Conservation (phyloP, 2,329 filamentous ascomycete species). For the Arthrobotrys sinensis region DNA sequence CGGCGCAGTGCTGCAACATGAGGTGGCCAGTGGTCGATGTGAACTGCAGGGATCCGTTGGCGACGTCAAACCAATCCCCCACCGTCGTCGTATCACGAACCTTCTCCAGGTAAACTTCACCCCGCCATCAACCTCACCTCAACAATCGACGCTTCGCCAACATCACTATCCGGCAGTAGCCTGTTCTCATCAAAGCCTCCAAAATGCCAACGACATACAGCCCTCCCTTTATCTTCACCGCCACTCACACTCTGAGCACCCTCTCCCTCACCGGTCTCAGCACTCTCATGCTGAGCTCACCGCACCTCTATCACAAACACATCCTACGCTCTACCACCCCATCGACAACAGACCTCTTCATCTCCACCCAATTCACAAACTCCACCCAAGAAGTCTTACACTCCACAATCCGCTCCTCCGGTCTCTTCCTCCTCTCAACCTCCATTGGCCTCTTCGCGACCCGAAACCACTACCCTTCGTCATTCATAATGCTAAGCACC, state of each 20-base stretch:
- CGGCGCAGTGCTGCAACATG: no score
- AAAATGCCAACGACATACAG: slow-evolving; percentile 54
- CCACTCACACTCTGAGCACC: slow-evolving; percentile 45
- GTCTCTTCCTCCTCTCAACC: slow-evolving; percentile 45
- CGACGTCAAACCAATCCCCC: no score
- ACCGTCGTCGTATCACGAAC: neutral
- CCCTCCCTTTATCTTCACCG: slow-evolving; percentile 57
- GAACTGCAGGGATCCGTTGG: no score
- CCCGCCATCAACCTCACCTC: neutral
- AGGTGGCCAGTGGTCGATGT: no score
- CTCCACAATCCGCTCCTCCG: slow-evolving; percentile 49
- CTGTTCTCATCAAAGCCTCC: neutral
- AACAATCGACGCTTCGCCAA: slow-evolving; percentile 3
- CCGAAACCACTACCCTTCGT: slow-evolving; percentile 36
- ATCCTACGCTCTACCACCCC: slow-evolving; percentile 54
- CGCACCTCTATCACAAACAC: slow-evolving; percentile 54
- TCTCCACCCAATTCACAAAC: slow-evolving; percentile 57
- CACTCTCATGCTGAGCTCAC: slow-evolving; percentile 44
- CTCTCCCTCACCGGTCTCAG: slow-evolving; percentile 51
- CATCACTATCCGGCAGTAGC: neutral
- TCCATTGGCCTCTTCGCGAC: slow-evolving; percentile 53
- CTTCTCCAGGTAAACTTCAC: slow-evolving; percentile 1
- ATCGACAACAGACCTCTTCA: slow-evolving; percentile 56
- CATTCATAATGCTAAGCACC: slow-evolving; percentile 37
- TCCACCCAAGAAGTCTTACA: slow-evolving; percentile 52